Evolutionary conservation across 768 basidiomycete genomes (phyloP).

Genomic region (Lactifluus subvellereus): DNA sequence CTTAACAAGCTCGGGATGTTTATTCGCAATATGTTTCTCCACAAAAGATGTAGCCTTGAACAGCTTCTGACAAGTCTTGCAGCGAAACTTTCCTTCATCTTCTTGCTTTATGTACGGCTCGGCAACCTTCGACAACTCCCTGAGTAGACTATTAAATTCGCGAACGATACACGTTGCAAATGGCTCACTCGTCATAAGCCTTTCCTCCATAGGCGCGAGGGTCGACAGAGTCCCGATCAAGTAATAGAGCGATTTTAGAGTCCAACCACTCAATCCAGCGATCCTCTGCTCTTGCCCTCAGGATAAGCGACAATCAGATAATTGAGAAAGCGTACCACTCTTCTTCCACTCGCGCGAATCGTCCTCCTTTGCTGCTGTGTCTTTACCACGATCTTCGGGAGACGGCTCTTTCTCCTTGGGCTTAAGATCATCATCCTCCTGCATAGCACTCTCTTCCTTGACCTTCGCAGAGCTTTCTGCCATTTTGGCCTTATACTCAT

Average conservation of each 20-base stretch:
- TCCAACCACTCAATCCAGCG: constrained; percentile 90
- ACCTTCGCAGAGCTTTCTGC: constrained; percentile 34
- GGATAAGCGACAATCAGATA: constrained; percentile 11
- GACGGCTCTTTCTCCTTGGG: constrained; percentile 33
- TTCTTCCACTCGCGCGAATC: constrained; percentile 52
- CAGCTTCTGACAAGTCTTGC: constrained; percentile 93
- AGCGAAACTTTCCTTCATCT: constrained; percentile 95
- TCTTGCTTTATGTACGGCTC: constrained; percentile 87
- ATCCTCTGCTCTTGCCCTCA: constrained; percentile 49
- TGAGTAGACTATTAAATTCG: constrained; percentile 32
- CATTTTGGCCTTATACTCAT: constrained; percentile 56
- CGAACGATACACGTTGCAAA: constrained; percentile 19
- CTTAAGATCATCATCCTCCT: constrained; percentile 29
- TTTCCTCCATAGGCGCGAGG: constrained; percentile 87
- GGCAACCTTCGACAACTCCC: constrained; percentile 74
- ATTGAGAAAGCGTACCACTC: constrained; percentile 48
- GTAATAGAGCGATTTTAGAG: constrained; percentile 73
- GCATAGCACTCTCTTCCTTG: constrained; percentile 46
- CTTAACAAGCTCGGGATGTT: constrained; percentile 83
- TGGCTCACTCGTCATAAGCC: constrained; percentile 76
- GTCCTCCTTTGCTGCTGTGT: constrained; percentile 29
- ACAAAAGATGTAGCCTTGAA: constrained; percentile 98
- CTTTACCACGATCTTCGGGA: constrained; percentile 30
- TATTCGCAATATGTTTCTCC: constrained; percentile 94
- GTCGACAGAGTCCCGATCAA: constrained; percentile 75